Evolutionary conservation across 139 green algal genomes (phyloP).

Genomic region (Volvox reticuliferus): DNA sequence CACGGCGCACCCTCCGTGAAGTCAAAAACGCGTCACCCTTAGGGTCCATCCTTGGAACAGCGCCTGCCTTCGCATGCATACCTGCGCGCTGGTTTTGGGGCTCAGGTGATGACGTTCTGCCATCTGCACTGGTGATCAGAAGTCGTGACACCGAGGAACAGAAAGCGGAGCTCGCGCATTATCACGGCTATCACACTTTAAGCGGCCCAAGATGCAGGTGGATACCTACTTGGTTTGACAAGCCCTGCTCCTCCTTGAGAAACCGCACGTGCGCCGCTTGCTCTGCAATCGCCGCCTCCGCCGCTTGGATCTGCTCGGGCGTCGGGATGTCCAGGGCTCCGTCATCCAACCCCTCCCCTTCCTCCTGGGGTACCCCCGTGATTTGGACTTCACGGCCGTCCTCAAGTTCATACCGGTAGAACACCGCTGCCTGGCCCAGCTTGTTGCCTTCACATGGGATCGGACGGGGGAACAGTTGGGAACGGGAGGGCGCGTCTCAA

Average conservation of each 20-base stretch:
- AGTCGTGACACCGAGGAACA: no score
- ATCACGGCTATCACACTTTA: no score
- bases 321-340: constrained; percentile 2
- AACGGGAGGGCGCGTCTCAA: not conserved
- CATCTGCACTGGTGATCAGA: no score
- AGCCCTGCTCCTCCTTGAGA: constrained; percentile 61
- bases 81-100: no score
- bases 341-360: constrained; percentile 11
- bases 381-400: constrained; percentile 43
- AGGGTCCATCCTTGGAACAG: no score
- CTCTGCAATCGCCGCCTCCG: constrained; percentile 57
- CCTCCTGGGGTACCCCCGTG: not conserved
- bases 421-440: constrained; percentile 62
- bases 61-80: no score
- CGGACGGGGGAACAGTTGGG: not conserved
- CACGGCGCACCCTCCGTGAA: no score
- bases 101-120: no score
- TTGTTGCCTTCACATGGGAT: constrained; percentile 37
- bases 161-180: no score
- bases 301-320: constrained; percentile 53
- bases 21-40: no score
- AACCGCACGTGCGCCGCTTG: constrained; percentile 53
- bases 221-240: constrained; percentile 59
- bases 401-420: constrained; percentile 59
- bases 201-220: no score